phyloP scores from a whole-genome alignment of 2,329 filamentous ascomycete genomes.

The Cytospora paraplurivora region DNA sequence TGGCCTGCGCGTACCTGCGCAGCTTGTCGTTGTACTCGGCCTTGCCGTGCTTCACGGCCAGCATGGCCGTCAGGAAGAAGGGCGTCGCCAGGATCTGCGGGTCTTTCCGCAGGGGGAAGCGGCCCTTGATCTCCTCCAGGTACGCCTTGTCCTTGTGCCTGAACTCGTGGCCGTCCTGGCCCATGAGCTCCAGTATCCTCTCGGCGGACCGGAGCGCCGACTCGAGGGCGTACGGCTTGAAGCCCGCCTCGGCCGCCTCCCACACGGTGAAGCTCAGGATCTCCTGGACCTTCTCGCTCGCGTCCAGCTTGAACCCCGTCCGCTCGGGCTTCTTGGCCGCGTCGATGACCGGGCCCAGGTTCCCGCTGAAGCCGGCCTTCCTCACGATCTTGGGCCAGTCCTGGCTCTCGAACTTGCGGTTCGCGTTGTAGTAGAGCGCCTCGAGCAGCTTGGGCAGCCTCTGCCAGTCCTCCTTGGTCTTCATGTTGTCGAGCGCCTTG shows the following conservation, averaged over 20 bases:
- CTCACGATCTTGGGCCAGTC: conserved; percentile 47
- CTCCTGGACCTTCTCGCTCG: conserved; percentile 45
- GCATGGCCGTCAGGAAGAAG: conserved; percentile 47
- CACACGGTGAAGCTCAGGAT: conserved; percentile 44
- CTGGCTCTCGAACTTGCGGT: conserved; percentile 40
- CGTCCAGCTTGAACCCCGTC: conserved; percentile 49
- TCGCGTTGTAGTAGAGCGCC: conserved; percentile 47
- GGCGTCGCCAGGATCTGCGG: conserved; percentile 46
- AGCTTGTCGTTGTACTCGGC: conserved; percentile 41
- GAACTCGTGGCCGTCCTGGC: conserved; percentile 45
- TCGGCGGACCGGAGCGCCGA: conserved; percentile 50
- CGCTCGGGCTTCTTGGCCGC: conserved; percentile 48
- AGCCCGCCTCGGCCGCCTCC: conserved; percentile 45
- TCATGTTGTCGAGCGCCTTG: conserved; percentile 48
- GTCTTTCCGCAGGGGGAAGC: conserved; percentile 43
- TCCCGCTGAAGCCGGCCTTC: conserved; percentile 43
- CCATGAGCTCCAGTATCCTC: conserved; percentile 52
- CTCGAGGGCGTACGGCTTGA: conserved; percentile 40
- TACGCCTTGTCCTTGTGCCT: conserved; percentile 26
- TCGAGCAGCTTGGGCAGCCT: conserved; percentile 56
- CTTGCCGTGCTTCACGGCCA: conserved; percentile 40
- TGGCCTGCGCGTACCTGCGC: conserved; percentile 40
- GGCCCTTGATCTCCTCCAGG: conserved; percentile 27
- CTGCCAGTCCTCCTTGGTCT: conserved; percentile 51
- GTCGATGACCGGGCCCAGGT: conserved; percentile 52